Evolutionary conservation across 495 filamentous ascomycete species (phyloP).

Genomic region (Trypethelium eluteriae): DNA sequence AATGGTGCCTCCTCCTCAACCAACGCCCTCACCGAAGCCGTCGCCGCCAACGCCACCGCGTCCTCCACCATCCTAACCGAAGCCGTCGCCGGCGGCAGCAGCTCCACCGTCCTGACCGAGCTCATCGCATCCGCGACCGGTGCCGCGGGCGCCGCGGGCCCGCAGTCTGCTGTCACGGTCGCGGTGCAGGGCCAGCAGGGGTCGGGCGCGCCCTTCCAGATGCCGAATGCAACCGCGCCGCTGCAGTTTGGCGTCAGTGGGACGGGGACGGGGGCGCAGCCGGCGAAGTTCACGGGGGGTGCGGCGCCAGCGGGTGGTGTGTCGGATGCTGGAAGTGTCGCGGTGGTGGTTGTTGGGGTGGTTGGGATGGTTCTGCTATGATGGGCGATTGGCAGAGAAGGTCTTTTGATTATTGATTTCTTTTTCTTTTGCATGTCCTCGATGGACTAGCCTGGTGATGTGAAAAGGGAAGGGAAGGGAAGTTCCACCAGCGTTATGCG

Average conservation of each 20-base stretch:
- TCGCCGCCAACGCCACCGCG: background rate
- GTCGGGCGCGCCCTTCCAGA: background rate
- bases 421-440: background rate
- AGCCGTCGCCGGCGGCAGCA: background rate
- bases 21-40: background rate
- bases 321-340: background rate
- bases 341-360: background rate
- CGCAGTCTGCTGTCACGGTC: background rate
- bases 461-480: background rate
- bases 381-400: background rate
- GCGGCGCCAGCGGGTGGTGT: background rate
- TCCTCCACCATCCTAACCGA: background rate
- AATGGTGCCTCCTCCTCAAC: background rate
- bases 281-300: background rate
- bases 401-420: background rate
- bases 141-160: background rate
- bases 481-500: background rate
- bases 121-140: constrained; percentile 4
- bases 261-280: background rate
- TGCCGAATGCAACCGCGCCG: background rate
- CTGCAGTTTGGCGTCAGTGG: constrained; percentile 1
- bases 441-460: background rate
- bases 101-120: background rate
- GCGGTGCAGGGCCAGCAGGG: background rate
- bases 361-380: background rate